Conservation (phyloP, 495 filamentous ascomycete species). For the Friedmanniomyces endolithicus region DNA sequence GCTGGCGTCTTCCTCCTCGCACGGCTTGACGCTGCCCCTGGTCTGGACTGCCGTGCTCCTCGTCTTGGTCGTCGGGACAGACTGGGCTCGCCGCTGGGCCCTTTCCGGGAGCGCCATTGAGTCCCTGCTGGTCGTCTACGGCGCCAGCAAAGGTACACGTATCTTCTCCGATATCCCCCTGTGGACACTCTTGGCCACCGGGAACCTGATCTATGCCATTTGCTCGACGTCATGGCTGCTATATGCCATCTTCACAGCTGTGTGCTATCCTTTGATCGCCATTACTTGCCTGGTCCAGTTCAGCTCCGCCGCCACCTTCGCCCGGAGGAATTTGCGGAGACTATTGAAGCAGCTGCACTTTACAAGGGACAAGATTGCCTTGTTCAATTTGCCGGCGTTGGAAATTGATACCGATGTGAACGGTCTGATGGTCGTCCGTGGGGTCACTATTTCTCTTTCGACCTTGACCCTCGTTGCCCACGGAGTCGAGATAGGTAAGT, state of each 20-base stretch:
- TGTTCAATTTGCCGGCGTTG: constrained; percentile 32
- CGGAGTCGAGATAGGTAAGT: constrained; percentile 29
- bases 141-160: constrained; percentile 21
- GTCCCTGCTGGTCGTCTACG: constrained; percentile 25
- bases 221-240: constrained; percentile 33
- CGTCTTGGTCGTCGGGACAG: background rate
- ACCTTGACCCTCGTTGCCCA: constrained; percentile 26
- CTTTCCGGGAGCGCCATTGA: constrained; percentile 28
- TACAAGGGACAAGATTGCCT: constrained; percentile 31
- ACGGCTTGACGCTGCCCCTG: background rate
- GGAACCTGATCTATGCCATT: constrained; percentile 30
- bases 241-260: constrained; percentile 24
- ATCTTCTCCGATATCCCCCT: constrained; percentile 27
- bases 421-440: constrained; percentile 30
- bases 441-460: constrained; percentile 28
- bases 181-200: constrained; percentile 29
- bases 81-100: constrained; percentile 21
- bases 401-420: constrained; percentile 32
- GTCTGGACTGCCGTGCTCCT: background rate
- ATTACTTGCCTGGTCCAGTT: constrained; percentile 30
- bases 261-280: constrained; percentile 24
- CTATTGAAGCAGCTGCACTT: constrained; percentile 28
- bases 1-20: no score
- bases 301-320: constrained; percentile 17
- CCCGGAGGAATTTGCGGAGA: constrained; percentile 19